phyloP scores from a whole-genome alignment of 177 flowering plant species.

The Telopea speciosissima region DNA sequence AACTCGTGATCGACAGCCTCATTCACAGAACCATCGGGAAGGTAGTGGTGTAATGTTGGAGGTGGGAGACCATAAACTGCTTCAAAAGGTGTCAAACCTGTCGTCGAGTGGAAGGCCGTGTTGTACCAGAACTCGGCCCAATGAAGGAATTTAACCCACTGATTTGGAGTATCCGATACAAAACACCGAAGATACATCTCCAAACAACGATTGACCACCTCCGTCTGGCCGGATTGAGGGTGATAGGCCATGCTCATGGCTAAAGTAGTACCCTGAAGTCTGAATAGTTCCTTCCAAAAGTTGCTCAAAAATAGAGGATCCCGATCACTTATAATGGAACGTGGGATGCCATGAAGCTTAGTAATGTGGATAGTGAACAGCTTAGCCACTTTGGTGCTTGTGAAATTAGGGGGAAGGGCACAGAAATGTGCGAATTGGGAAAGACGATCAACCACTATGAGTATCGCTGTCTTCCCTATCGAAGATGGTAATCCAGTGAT shows the following conservation, averaged over 20 bases:
- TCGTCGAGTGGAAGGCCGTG: background rate
- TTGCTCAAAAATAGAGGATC: background rate
- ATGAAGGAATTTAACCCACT: slow-evolving; percentile 10
- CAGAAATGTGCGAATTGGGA: background rate
- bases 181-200: slow-evolving; percentile 6
- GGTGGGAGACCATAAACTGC: slow-evolving; percentile 7
- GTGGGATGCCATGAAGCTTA: background rate
- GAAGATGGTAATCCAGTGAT: background rate
- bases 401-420: background rate
- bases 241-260: background rate
- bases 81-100: slow-evolving; percentile 10
- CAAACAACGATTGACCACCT: background rate
- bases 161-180: background rate
- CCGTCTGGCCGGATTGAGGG: slow-evolving; percentile 3
- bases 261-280: background rate
- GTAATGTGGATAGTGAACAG: fast-evolving
- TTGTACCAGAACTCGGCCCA: slow-evolving; percentile 14
- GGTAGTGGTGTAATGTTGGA: background rate
- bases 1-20: too few species aligned
- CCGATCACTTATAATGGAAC: background rate
- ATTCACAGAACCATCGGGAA: too few species aligned
- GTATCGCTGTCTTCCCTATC: background rate
- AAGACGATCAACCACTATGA: background rate
- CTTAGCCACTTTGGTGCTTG: background rate
- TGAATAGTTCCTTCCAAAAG: background rate